Conservation (phyloP, 2,329 filamentous ascomycete genomes). For the Pezicula neosporulosa region DNA sequence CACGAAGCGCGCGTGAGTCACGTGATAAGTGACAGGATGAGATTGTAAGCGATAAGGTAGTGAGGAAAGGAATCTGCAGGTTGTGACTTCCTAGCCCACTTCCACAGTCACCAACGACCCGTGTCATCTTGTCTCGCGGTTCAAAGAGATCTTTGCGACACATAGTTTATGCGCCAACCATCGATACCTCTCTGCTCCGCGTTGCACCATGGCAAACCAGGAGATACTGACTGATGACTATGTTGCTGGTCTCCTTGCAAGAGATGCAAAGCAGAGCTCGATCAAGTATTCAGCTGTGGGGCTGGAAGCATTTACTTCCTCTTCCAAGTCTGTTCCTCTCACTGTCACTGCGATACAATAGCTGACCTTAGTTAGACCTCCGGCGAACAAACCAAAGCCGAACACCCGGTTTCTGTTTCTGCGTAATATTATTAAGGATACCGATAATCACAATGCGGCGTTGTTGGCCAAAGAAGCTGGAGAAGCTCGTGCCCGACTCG, state of each 20-base stretch:
- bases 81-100: not conserved
- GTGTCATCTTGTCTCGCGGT: not conserved
- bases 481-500: constrained; percentile 70
- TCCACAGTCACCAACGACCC: not conserved
- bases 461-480: constrained; percentile 80
- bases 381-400: constrained; percentile 72
- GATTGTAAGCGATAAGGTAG: no score
- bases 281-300: constrained; percentile 73
- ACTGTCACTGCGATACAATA: not conserved
- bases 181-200: not conserved
- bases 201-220: constrained; percentile 18
- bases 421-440: constrained; percentile 82
- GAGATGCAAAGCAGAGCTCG: constrained; percentile 73
- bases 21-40: no score
- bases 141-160: no score
- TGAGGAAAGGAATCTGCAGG: not conserved
- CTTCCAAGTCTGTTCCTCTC: constrained; percentile 16
- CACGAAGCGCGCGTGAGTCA: not conserved
- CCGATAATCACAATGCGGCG: constrained; percentile 83
- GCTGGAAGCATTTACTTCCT: constrained; percentile 59
- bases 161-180: no score
- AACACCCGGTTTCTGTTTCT: constrained; percentile 93
- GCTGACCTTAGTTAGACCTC: constrained; percentile 25
- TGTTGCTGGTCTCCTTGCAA: constrained; percentile 72
- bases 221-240: constrained; percentile 70